A percentile compares a stretch with the other conserved stretches of the same genome.
Conservation (phyloP, 441 rosid genomes). For the Cnidoscolus chayamansa region DNA sequence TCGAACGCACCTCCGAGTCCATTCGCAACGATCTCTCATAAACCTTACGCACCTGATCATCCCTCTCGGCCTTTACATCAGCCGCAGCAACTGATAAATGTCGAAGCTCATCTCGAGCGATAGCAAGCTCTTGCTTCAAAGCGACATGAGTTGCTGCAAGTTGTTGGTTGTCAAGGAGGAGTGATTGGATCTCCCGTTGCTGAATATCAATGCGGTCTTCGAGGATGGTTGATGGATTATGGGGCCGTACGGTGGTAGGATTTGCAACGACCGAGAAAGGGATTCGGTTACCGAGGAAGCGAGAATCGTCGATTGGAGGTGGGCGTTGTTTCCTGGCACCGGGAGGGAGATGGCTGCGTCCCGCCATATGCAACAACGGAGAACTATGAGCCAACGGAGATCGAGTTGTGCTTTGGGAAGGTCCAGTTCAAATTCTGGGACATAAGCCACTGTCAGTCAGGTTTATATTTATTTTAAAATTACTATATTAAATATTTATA, state of each 20-base stretch:
- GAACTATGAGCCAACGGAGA: not conserved
- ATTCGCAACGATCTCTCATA: conserved; percentile 58
- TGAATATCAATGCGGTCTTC: conserved; percentile 71
- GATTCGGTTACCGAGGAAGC: not conserved
- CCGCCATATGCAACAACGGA: not conserved
- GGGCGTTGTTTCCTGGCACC: not conserved
- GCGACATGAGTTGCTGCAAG: conserved; percentile 55
- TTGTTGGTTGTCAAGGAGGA: conserved; percentile 58
- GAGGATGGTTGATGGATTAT: conserved; percentile 32
- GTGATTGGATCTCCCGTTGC: conserved; percentile 66
- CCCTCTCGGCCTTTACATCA: conserved; percentile 53
- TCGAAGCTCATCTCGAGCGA: conserved; percentile 52
- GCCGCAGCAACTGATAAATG: conserved; percentile 42
- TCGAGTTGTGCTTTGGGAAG: not conserved
- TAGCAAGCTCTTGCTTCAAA: conserved; percentile 61
- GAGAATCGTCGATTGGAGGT: not conserved
- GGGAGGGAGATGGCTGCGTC: not conserved
- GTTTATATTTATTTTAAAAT: no score
- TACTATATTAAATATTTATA: no score
- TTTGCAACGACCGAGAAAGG: conserved; percentile 1
- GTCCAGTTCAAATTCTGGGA: no score
- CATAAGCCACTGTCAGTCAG: no score
- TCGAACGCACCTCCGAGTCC: conserved; percentile 59
- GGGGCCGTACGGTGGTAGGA: conserved; percentile 15
- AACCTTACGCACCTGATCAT: conserved; percentile 62